Base-by-base conservation (phyloP, 345 rosid genomes). In the Pelargonium nanum region DNA sequence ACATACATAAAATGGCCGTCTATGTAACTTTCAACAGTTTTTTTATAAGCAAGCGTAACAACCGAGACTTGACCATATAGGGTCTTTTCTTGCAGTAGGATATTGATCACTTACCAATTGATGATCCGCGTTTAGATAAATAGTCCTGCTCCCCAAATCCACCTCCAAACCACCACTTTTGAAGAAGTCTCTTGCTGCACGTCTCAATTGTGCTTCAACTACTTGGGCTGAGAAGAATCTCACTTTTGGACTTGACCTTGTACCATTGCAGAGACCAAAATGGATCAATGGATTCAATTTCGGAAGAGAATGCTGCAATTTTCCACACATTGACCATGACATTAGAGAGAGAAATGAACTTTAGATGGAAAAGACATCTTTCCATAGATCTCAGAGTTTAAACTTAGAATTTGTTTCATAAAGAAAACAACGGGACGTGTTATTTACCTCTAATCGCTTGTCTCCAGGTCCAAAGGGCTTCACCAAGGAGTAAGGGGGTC, bases 261-360 rank as follows among this genome's bases (percentile, higher is more conserved):
- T 75, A 58, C 99, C 99, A 16, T 83, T 78, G 73, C 94, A 93
- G 6, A 83, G 74, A 52, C 99, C 97, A 53, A 87, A 89, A 78
- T 93, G 96, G 51, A 93, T 74, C 17, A 89, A 65, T 6, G 99
- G 96, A 64, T 85, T 89, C 65, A 81, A 60, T 66, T 74, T 87
- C 25, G 71, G 66, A 68, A 78, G 70, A 45, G 69, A 69, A 12
- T 84, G 68, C 98, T 92, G 84, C 57, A 69, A 25, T 51, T 25
- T 19, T 1, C 53, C 22, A 19, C 22, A 0, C 0, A 24, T n/a
- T 22, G 12, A 9, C 9, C 6, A 16, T 60, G 19, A 12, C 26
- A 54, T 54, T 23, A 28, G 26, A 63, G 6, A 7, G 15, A 61
- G 7, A 45, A 48, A 13, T 13, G 22, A 34, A 12, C 17, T 40